Conservation (phyloP, 345 rosid genomes). For the Nasturtium officinale region DNA sequence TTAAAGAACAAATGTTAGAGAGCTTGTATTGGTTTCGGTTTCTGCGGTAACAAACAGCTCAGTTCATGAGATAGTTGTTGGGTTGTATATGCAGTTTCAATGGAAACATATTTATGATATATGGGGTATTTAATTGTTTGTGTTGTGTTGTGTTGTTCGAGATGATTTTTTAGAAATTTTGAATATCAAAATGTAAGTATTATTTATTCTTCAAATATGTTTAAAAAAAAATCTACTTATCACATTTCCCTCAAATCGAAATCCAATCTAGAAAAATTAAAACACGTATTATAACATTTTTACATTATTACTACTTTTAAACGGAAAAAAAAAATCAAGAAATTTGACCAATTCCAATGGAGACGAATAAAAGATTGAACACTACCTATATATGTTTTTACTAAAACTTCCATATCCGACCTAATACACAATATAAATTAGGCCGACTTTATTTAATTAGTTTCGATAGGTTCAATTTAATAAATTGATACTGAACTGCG, state of each 20-base stretch:
- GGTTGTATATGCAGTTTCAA: neutral
- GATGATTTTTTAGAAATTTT: neutral
- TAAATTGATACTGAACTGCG: conserved; percentile 6
- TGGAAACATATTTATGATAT: neutral
- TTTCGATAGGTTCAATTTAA: conserved; percentile 14
- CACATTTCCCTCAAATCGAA: neutral
- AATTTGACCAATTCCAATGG: neutral
- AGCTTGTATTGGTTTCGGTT: neutral
- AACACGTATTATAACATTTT: too few relatives aligned
- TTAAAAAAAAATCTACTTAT: neutral
- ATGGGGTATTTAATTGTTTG: neutral
- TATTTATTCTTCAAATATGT: too few relatives aligned
- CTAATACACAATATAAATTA: conserved; percentile 4
- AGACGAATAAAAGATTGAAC: neutral
- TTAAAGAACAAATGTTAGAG: conserved; percentile 19
- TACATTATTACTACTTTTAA: neutral
- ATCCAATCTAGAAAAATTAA: neutral
- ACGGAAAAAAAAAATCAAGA: neutral
- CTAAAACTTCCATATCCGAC: neutral
- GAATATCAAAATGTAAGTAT: too few relatives aligned
- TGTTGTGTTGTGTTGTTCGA: neutral
- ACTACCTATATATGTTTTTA: neutral
- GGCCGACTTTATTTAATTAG: neutral
- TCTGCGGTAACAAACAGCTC: neutral
- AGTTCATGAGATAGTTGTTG: neutral